Percentiles rank a stretch among this genome's conserved stretches.
Evolutionary conservation across 2,329 filamentous ascomycete genomes (phyloP).

Genomic region (Hymenotorrendiella dingleyae): DNA sequence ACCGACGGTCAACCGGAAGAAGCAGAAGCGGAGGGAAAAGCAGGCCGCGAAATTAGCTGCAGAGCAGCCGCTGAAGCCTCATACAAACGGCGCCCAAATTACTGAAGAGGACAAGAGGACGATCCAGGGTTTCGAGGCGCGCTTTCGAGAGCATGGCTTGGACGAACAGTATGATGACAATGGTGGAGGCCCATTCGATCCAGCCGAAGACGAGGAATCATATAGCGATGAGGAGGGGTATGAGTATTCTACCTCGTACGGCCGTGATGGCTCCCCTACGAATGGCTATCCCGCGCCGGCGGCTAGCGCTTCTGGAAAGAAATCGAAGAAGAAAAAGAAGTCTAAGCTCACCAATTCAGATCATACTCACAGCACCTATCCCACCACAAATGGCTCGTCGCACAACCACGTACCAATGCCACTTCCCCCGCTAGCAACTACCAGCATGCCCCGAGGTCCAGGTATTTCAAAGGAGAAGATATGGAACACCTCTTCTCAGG

Average conservation of each 20-base stretch:
- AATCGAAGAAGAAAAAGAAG: slow-evolving; percentile 37
- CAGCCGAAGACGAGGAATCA: slow-evolving; percentile 47
- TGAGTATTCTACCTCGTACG: slow-evolving; percentile 30
- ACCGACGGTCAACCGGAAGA: slow-evolving; percentile 76
- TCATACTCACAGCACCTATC: slow-evolving; percentile 7
- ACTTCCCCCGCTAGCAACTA: slow-evolving; percentile 34
- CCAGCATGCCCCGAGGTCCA: slow-evolving; percentile 33
- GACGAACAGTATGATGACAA: slow-evolving; percentile 24
- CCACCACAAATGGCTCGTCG: slow-evolving; percentile 22
- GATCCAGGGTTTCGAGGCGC: slow-evolving; percentile 26
- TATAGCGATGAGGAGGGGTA: slow-evolving; percentile 49
- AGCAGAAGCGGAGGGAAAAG: slow-evolving; percentile 88
- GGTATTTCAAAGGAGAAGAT: slow-evolving; percentile 65
- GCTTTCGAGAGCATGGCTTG: slow-evolving; percentile 25
- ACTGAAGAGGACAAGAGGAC: slow-evolving; percentile 16
- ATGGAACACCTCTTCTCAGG: slow-evolving; percentile 92
- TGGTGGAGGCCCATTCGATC: slow-evolving; percentile 36
- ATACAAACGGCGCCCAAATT: slow-evolving; percentile 19
- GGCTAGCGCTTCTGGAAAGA: slow-evolving; percentile 27
- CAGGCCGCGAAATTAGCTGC: slow-evolving; percentile 35
- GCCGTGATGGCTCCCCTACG: slow-evolving; percentile 26
- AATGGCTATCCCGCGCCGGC: slow-evolving; percentile 27
- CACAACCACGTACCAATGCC: slow-evolving; percentile 29
- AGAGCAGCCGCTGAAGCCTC: slow-evolving; percentile 19
- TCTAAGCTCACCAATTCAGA: slow-evolving; percentile 18